These are phyloP conservation scores for Blastobotrys proliferans DNA, from an alignment of 1,139 yeast genomes.

Conservation along the genomic window DNA sequence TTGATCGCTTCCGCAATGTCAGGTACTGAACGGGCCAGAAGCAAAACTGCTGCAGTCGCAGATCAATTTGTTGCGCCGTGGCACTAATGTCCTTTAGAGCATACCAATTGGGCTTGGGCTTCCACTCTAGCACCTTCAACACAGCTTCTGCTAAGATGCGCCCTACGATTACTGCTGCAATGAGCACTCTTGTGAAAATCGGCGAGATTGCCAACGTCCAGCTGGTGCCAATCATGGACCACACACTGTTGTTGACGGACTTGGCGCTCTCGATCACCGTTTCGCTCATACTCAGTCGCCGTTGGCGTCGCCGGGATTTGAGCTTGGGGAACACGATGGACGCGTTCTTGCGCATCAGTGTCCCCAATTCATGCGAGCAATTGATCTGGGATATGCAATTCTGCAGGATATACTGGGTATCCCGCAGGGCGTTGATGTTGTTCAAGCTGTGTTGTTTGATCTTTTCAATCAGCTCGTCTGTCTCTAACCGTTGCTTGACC, in stretches of 20 bases:
- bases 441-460: constrained; percentile 19
- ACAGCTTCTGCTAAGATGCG: constrained; percentile 35
- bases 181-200: constrained; percentile 12
- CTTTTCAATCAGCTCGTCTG: constrained; percentile 21
- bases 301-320: constrained; percentile 17
- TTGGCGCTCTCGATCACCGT: constrained; percentile 27
- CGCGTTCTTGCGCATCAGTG: constrained; percentile 29
- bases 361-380: constrained; percentile 33
- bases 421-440: constrained; percentile 1
- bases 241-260: constrained; percentile 23
- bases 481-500: constrained; percentile 22
- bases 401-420: constrained; percentile 18
- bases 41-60: constrained; percentile 71
- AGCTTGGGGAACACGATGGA: constrained; percentile 29
- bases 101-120: constrained; percentile 26
- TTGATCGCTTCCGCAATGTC: constrained; percentile 42
- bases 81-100: constrained; percentile 51
- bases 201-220: constrained; percentile 15
- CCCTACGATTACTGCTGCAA: constrained; percentile 22
- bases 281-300: constrained; percentile 26
- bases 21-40: constrained; percentile 79
- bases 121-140: constrained; percentile 39
- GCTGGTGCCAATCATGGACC: constrained; percentile 14
- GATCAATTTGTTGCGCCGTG: constrained; percentile 71
- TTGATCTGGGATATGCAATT: constrained; percentile 34